Conservation (phyloP, 129 eudicot species). For the Oenanthe sinensis region DNA sequence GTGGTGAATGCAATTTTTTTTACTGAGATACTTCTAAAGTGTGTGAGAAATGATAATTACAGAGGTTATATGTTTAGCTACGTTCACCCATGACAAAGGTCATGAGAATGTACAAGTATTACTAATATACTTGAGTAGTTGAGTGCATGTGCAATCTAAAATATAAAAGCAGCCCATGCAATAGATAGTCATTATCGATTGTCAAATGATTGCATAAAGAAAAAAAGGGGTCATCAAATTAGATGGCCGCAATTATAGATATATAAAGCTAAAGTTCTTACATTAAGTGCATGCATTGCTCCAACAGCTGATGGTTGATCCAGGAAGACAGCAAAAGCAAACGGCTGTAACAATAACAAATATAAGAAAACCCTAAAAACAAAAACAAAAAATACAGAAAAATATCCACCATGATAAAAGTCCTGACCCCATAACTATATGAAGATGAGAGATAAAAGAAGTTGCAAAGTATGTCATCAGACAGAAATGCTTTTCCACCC, state of each 20-base stretch:
- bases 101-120: too few species aligned
- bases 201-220: neutral
- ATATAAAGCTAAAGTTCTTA: constrained; percentile 30
- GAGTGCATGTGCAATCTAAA: neutral
- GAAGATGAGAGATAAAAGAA: neutral
- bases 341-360: constrained; percentile 52
- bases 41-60: neutral
- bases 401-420: neutral
- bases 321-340: constrained; percentile 87
- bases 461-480: neutral
- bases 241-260: neutral
- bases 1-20: neutral
- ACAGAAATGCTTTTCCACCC: neutral
- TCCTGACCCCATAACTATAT: neutral
- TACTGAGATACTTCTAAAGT: too few species aligned
- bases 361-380: constrained; percentile 3
- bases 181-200: neutral
- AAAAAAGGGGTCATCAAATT: neutral
- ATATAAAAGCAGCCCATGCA: neutral
- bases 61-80: neutral
- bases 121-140: neutral
- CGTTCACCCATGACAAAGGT: too few species aligned
- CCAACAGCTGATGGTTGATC: constrained; percentile 86
- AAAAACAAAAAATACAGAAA: neutral
- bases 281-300: constrained; percentile 83